A percentile compares a stretch with the other conserved stretches of the same genome.
Conservation (phyloP, 148 eudicot species). For the Polygonum maritimum region DNA sequence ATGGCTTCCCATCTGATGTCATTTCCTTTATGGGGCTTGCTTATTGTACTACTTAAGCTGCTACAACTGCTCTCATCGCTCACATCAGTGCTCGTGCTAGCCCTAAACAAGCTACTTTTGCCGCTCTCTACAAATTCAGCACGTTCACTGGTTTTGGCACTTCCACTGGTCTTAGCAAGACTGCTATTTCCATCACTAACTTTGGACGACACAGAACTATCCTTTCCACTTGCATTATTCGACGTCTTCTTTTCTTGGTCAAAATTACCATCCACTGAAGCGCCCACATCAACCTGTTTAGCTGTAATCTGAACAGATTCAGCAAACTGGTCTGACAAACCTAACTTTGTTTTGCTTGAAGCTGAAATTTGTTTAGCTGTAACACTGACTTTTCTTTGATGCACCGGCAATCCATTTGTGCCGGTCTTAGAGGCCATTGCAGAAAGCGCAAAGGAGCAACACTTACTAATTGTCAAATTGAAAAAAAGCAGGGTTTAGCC, state of each 20-base stretch:
- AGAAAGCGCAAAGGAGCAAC: not conserved
- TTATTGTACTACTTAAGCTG: slow-evolving; percentile 57
- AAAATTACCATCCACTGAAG: slow-evolving; percentile 9
- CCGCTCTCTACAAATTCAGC: slow-evolving; percentile 48
- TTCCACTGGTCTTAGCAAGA: slow-evolving; percentile 44
- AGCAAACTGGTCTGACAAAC: slow-evolving; percentile 18
- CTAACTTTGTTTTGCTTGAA: slow-evolving; percentile 12
- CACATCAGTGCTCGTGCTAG: slow-evolving; percentile 57
- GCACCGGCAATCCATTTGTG: slow-evolving; percentile 13
- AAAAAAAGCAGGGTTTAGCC: not conserved
- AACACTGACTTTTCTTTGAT: slow-evolving; percentile 8
- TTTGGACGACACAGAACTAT: slow-evolving; percentile 47
- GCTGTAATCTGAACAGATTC: slow-evolving; percentile 18
- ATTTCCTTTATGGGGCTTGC: slow-evolving; percentile 62
- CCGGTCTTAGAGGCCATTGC: slow-evolving; percentile 30
- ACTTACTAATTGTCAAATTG: slow-evolving; percentile 9
- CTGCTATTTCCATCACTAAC: slow-evolving; percentile 42
- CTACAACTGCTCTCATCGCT: slow-evolving; percentile 70
- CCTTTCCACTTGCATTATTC: slow-evolving; percentile 33
- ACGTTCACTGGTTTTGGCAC: slow-evolving; percentile 42
- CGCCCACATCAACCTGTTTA: slow-evolving; percentile 14
- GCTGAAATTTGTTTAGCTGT: not conserved
- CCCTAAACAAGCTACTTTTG: slow-evolving; percentile 55
- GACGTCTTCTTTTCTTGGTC: slow-evolving; percentile 42
- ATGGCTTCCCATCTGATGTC: slow-evolving; percentile 73